phyloP scores from a whole-genome alignment of 1,139 yeast genomes.

The Pichia sp. region DNA sequence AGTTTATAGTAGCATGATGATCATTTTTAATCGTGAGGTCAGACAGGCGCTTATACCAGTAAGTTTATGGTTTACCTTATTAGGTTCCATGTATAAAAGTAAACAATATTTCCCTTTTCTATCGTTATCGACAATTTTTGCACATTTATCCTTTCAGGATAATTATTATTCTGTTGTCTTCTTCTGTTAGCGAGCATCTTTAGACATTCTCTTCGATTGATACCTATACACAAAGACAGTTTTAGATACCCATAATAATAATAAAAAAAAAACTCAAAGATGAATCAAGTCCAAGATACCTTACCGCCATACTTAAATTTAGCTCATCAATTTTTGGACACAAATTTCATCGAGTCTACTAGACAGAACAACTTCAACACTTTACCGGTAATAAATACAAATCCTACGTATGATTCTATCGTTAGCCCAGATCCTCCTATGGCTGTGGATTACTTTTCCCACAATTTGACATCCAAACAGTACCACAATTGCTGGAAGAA shows the following conservation, averaged over 20 bases:
- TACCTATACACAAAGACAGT: not conserved
- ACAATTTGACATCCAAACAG: slow-evolving; percentile 20
- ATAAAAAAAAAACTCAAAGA: not conserved
- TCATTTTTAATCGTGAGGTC: too few relatives aligned
- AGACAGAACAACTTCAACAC: slow-evolving; percentile 15
- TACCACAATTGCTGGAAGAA: slow-evolving; percentile 26
- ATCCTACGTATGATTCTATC: slow-evolving; percentile 8
- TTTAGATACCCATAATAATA: not conserved
- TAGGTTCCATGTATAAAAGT: too few relatives aligned
- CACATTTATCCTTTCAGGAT: too few relatives aligned
- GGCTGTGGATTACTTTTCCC: slow-evolving; percentile 26
- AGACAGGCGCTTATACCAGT: too few relatives aligned
- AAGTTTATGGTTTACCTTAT: too few relatives aligned
- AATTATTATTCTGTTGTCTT: too few relatives aligned
- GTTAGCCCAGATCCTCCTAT: slow-evolving; percentile 14
- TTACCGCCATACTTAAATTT: slow-evolving; percentile 10
- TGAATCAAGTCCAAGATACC: not conserved
- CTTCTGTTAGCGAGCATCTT: too few relatives aligned
- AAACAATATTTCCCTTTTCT: too few relatives aligned
- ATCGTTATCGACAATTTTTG: too few relatives aligned
- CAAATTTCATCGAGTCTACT: slow-evolving; percentile 19
- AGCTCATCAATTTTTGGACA: slow-evolving; percentile 25
- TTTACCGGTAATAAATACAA: slow-evolving; percentile 19
- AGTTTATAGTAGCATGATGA: too few relatives aligned
- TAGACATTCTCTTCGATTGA: too few relatives aligned